Percentiles rank a stretch among this genome's conserved stretches.
Conservation (phyloP, 1,139 yeast genomes). For the Scheffersomyces parashehatae region DNA sequence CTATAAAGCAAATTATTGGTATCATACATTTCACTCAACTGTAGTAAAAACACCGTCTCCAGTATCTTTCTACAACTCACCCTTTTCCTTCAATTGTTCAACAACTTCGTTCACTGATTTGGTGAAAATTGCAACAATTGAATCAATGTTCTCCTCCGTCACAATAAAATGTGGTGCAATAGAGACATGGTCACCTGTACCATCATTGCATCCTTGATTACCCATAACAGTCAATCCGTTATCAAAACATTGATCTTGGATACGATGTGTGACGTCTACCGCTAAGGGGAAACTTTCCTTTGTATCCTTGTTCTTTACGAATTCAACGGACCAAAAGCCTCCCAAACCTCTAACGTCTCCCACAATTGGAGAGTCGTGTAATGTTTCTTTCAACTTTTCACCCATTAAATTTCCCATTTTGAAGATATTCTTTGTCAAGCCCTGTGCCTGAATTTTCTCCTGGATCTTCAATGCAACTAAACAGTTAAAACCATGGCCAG, state of each 20-base stretch:
- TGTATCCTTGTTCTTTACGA: constrained; percentile 50
- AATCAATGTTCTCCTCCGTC: constrained; percentile 46
- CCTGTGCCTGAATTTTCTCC: constrained; percentile 45
- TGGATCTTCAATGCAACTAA: constrained; percentile 61
- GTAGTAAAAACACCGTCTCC: too few relatives aligned
- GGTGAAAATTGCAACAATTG: constrained; percentile 32
- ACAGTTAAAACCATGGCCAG: constrained; percentile 63
- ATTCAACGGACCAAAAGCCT: constrained; percentile 60
- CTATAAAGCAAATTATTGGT: too few relatives aligned
- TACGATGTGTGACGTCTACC: constrained; percentile 30
- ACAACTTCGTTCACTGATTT: constrained; percentile 21
- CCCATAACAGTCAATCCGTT: constrained; percentile 50
- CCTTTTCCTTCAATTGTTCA: constrained; percentile 12
- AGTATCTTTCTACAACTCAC: not conserved
- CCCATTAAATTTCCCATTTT: constrained; percentile 53
- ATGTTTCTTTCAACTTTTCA: constrained; percentile 30
- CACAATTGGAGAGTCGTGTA: constrained; percentile 35
- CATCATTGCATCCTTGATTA: constrained; percentile 43
- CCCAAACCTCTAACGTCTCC: constrained; percentile 66
- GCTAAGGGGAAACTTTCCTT: constrained; percentile 46
- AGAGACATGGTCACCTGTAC: constrained; percentile 49
- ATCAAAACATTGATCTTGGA: constrained; percentile 36
- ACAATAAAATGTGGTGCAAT: constrained; percentile 54
- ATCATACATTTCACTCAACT: too few relatives aligned
- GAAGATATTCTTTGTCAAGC: constrained; percentile 49